Percentiles rank a stretch among this genome's conserved stretches.
Evolutionary conservation across 164 flowering plant genomes (phyloP).

Genomic region (Hamamelis virginiana): DNA sequence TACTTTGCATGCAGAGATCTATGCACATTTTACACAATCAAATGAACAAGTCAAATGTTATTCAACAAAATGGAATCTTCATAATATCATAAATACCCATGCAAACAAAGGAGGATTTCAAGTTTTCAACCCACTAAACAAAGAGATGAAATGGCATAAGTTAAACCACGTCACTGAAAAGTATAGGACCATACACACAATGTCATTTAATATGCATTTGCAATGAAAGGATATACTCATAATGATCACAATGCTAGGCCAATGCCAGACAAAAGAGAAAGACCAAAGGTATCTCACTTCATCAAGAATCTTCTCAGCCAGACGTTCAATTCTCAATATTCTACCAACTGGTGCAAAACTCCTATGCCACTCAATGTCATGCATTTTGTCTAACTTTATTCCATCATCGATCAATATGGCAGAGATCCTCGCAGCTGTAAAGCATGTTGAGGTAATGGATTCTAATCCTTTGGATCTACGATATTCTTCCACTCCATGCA

Average conservation of each 20-base stretch:
- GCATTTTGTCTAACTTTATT: slow-evolving; percentile 61
- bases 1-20: no score
- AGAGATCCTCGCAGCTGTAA: slow-evolving; percentile 64
- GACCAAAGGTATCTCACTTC: slow-evolving; percentile 39
- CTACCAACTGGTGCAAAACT: slow-evolving; percentile 62
- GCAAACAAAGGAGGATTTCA: no score
- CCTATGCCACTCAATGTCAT: slow-evolving; percentile 69
- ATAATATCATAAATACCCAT: no score
- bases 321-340: slow-evolving; percentile 68
- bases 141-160: no score
- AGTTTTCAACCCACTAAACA: no score
- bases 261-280: neutral
- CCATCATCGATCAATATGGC: slow-evolving; percentile 88
- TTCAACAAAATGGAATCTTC: no score
- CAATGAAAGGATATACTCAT: neutral
- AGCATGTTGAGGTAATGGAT: slow-evolving; percentile 52
- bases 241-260: neutral
- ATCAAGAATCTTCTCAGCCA: slow-evolving; percentile 81
- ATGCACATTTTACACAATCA: no score
- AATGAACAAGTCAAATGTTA: no score
- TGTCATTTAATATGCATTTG: neutral
- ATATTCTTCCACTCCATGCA: slow-evolving; percentile 55
- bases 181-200: neutral
- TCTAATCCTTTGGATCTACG: slow-evolving; percentile 56
- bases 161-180: neutral